These are phyloP conservation scores for Fallopia convolvulus DNA, from an alignment of 148 eudicot genomes.

Conservation along the genomic window DNA sequence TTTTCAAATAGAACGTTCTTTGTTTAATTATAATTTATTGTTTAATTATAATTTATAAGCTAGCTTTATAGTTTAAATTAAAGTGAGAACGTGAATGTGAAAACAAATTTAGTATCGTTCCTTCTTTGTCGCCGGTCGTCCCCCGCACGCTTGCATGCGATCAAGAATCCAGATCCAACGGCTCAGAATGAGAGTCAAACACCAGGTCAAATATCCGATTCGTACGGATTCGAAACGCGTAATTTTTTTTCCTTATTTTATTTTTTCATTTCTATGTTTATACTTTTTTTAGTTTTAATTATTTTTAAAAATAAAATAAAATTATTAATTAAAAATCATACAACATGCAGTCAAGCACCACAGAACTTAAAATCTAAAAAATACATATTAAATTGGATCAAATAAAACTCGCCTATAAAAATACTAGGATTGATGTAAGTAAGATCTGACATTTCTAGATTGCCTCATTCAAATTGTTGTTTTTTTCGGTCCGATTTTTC, in stretches of 20 bases:
- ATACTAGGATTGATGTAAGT: too few species aligned
- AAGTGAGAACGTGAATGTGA: background rate
- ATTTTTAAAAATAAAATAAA: too few species aligned
- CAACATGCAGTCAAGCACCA: too few species aligned
- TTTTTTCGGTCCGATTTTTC: too few species aligned
- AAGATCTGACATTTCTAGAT: too few species aligned
- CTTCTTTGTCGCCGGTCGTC: slow-evolving; percentile 11
- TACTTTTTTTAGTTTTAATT: background rate
- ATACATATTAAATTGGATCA: too few species aligned
- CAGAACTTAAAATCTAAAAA: too few species aligned
- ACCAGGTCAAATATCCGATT: background rate
- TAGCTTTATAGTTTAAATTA: background rate
- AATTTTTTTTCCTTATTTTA: background rate
- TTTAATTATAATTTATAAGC: background rate
- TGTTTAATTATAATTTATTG: too few species aligned
- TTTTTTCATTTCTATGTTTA: background rate
- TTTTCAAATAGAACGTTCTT: too few species aligned
- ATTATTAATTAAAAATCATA: too few species aligned
- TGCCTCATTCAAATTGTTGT: too few species aligned
- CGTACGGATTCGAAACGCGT: background rate
- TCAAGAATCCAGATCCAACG: background rate
- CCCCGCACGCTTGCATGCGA: slow-evolving; percentile 8
- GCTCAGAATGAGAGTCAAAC: background rate
- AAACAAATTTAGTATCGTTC: background rate
- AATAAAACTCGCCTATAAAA: too few species aligned